Evolutionary conservation across 2,329 filamentous ascomycete genomes (phyloP), one percentile per base, ranked within the genome.

Genomic region (Ophiostoma ulmi): DNA sequence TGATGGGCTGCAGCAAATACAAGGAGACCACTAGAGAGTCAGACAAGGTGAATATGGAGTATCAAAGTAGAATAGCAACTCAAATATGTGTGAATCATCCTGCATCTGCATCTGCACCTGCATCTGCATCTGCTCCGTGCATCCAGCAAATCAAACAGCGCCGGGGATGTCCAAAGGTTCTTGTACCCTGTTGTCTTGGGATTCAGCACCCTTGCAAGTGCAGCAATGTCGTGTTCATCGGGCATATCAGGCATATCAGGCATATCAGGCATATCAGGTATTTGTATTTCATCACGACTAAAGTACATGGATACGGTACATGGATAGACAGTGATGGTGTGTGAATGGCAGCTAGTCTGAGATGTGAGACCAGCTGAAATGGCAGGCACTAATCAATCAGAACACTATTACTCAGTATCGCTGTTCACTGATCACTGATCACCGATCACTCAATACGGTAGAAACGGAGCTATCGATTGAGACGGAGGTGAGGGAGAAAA

Each of bases 331-430:
- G 14, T 44, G 22, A 22, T 58, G 52, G 52, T 58, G 52, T 58
- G 52, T 26, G 52, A 26, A 58, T 63, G 58, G 58, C 58, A 36
- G 58, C 26, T 26, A 63, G 58, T 58, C 52, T 35, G 26, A 61
- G 55, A 58, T 63, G 13, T 63, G 58, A 63, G 58, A 63, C 58
- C 26, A 63, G 58, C 58, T 63, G 58, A 63, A 14, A 20, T 63
- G 58, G 58, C 52, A 58, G 44, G 52, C 52, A 58, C 52, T 11
- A 22, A 26, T 22, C 31, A 31, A 31, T 31, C 3, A 31, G 31
- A 31, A 3, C 3, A 31, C 2, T 31, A 31, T 3, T 31, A 26
- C 26, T 26, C 26, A 26, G 26, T 26, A 52, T 52, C 44, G 44
- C 17, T 52, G 44, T 20, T 26, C 52, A 58, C 44, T 17, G 44